Evolutionary conservation across 257 asterid genomes (phyloP).

Genomic region (Nicotiana obtusifolia): DNA sequence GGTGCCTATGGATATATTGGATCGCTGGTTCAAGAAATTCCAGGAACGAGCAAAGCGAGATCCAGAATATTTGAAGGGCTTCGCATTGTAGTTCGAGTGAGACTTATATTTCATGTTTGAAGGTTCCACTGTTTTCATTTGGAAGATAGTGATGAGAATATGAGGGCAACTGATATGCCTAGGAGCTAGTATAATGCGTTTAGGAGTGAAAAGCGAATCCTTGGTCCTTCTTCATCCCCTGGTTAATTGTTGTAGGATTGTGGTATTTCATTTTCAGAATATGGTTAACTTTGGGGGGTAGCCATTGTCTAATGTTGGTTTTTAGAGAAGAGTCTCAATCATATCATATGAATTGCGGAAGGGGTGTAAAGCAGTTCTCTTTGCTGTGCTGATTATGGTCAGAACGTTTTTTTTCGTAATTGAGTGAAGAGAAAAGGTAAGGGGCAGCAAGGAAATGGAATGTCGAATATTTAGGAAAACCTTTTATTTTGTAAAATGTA

Average conservation of each 20-base stretch:
- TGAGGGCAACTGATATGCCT: no score
- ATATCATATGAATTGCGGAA: background rate
- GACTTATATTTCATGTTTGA: background rate
- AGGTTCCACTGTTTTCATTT: background rate
- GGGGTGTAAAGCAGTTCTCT: background rate
- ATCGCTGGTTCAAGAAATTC: conserved; percentile 95
- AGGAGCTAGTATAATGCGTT: no score
- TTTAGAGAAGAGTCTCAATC: background rate
- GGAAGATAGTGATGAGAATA: background rate
- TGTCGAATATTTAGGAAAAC: background rate
- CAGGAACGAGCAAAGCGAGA: conserved; percentile 92
- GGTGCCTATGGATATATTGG: conserved; percentile 94
- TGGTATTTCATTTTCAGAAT: background rate
- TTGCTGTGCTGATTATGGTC: background rate
- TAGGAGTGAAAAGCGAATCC: no score
- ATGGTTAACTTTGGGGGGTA: background rate
- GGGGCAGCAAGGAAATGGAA: background rate
- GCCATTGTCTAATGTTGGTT: background rate
- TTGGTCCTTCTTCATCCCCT: no score
- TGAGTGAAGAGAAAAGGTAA: background rate
- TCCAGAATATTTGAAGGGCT: conserved; percentile 82
- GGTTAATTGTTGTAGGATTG: background rate
- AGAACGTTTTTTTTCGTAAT: background rate
- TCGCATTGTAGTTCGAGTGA: conserved; percentile 47
- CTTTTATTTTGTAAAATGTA: background rate